Conservation (phyloP, 805 yeast species). For the Sporopachydermia quercuum region DNA sequence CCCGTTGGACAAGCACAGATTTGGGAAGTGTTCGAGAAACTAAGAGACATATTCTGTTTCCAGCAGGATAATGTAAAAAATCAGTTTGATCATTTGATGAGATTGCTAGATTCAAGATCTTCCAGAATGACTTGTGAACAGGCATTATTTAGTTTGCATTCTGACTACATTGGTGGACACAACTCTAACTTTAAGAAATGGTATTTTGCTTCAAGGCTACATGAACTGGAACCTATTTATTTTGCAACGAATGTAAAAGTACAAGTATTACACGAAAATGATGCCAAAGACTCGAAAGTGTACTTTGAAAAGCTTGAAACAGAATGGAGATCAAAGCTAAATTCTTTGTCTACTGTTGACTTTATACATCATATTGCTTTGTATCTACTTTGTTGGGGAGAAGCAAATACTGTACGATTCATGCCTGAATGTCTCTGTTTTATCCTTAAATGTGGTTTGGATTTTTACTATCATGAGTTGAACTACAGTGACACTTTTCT, state of each 20-base stretch:
- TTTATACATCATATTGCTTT: slow-evolving; percentile 50
- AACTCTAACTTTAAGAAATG: slow-evolving; percentile 58
- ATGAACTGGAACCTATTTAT: slow-evolving; percentile 36
- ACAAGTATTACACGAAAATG: slow-evolving; percentile 1
- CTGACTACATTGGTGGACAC: slow-evolving; percentile 61
- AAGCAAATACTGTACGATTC: slow-evolving; percentile 71
- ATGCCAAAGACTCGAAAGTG: slow-evolving; percentile 7
- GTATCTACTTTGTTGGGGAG: slow-evolving; percentile 77
- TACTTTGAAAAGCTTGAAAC: slow-evolving; percentile 5
- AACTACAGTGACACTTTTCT: slow-evolving; percentile 12
- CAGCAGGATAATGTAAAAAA: slow-evolving; percentile 51
- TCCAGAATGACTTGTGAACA: slow-evolving; percentile 42
- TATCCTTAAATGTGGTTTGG: slow-evolving; percentile 68
- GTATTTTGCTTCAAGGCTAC: slow-evolving; percentile 65
- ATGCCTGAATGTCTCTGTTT: slow-evolving; percentile 86
- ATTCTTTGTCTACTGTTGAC: slow-evolving; percentile 33
- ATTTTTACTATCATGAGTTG: slow-evolving; percentile 38
- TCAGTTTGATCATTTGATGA: slow-evolving; percentile 51
- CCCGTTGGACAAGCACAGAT: no score
- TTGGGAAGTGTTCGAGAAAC: no score
- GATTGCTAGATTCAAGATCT: slow-evolving; percentile 51
- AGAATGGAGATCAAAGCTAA: slow-evolving; percentile 31
- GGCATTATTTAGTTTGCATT: slow-evolving; percentile 49
- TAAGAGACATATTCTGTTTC: no score
- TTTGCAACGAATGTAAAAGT: slow-evolving; percentile 11